These are phyloP conservation scores for Ilyonectria sp. DNA, from an alignment of 2,329 filamentous ascomycete genomes.

Conservation along the genomic window DNA sequence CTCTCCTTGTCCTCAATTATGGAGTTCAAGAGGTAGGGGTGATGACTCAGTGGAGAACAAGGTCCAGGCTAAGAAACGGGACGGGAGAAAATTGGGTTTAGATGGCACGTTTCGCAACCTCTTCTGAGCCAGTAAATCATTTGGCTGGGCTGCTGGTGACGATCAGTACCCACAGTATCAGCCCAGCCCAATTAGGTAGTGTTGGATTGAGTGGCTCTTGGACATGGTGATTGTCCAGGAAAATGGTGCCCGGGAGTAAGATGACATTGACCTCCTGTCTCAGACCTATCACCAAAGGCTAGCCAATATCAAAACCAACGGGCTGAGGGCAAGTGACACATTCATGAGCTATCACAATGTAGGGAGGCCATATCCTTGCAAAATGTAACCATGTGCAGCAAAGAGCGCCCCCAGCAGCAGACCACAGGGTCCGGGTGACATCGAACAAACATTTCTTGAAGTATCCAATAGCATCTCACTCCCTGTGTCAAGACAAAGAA, in stretches of 20 bases:
- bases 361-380: neutral
- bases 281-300: neutral
- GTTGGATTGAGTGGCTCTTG: neutral
- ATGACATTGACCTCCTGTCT: neutral
- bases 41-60: neutral
- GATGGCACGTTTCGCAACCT: neutral
- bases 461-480: neutral
- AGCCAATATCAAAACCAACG: neutral
- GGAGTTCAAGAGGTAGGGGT: neutral
- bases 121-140: neutral
- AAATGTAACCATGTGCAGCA: neutral
- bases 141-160: neutral
- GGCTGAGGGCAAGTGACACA: neutral
- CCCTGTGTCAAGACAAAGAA: neutral
- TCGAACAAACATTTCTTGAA: neutral
- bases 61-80: neutral
- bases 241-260: neutral
- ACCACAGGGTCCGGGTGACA: neutral
- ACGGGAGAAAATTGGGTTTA: neutral
- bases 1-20: neutral
- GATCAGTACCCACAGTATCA: neutral
- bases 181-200: neutral
- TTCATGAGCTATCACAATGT: neutral
- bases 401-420: too few species aligned
- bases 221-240: neutral